Conservation (phyloP, 345 rosid genomes). For the Eucalyptus cloeziana region DNA sequence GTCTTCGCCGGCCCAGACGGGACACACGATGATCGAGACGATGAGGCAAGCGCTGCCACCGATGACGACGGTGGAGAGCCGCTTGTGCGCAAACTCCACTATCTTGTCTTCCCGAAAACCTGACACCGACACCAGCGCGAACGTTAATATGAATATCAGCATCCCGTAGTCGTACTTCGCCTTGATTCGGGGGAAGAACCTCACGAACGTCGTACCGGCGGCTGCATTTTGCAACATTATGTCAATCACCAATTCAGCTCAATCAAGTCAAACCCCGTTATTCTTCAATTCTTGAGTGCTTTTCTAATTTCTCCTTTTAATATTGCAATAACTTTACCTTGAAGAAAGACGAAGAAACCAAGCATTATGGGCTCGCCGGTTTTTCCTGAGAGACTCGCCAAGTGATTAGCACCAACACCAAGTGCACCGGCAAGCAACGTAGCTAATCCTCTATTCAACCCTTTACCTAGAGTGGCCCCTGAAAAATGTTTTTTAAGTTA, state of each 20-base stretch:
- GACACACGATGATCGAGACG: conserved; percentile 35
- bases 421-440: conserved; percentile 57
- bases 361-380: conserved; percentile 52
- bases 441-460: conserved; percentile 49
- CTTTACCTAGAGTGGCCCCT: conserved; percentile 61
- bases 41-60: conserved; percentile 38
- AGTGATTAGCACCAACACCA: conserved; percentile 54
- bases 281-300: neutral
- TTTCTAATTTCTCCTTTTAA: neutral
- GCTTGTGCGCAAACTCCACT: conserved; percentile 28
- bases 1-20: conserved; percentile 67
- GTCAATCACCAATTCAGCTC: neutral
- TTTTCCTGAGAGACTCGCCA: conserved; percentile 38
- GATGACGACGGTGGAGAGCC: conserved; percentile 56
- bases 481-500: neutral
- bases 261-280: neutral
- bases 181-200: conserved; percentile 67
- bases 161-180: conserved; percentile 81
- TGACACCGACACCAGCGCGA: conserved; percentile 54
- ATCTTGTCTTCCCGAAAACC: conserved; percentile 48
- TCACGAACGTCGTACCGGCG: conserved; percentile 39
- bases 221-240: conserved; percentile 20
- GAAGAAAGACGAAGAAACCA: conserved; percentile 47
- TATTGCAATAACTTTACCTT: conserved; percentile 9
- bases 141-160: conserved; percentile 64